Evolutionary conservation across 129 eudicot species (phyloP), one percentile per base, ranked within the genome.

Genomic region (Lactuca saligna): DNA sequence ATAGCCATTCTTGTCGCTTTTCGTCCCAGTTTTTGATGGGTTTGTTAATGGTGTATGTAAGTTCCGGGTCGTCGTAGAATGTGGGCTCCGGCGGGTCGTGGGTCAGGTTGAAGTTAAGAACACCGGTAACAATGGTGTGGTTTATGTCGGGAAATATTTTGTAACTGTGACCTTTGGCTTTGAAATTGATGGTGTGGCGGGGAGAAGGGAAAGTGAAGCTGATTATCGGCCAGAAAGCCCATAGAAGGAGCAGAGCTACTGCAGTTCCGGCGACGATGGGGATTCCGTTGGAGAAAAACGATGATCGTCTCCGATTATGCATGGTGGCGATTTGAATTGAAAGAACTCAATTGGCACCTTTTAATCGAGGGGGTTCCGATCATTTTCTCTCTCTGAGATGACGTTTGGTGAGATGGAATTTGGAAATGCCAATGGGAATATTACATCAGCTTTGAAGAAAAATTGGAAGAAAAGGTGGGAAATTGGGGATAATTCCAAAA

Each of bases 11-110:
- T 10, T 60, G 58, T 56, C 96, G 60, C 69, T 85, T 88, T 41
- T 79, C 82, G 75, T 88, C 96, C 96, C 96, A 88, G 34, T 82
- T 74, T 39, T 63, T 73, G 1, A 85, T 63, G 11, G 85, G 80
- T 31, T 78, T 38, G 8, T 34, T 16, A 2, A 63, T 75, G 29
- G 80, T 25, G 77, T 82, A 82, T 0, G 67, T 72, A 3, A 82
- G 65, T 1, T 53, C 60, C 38, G 81, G 87, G 78, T 82, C 87
- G 71, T 82, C 87, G 64, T 78, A 82, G 59, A 74, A 88, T 3
- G 69, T 82, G 9, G 32, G 74, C 39, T 77, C 80, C 15, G 83
- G 83, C 0, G 91, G 90, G 84, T 84, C 88, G 41, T 72, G 65
- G 8, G 54, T 46, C 29, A 48, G 16, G 51, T 79, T n/a, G 17